Evolutionary conservation across 768 basidiomycete species (phyloP).

Genomic region (Trametes meyenii): DNA sequence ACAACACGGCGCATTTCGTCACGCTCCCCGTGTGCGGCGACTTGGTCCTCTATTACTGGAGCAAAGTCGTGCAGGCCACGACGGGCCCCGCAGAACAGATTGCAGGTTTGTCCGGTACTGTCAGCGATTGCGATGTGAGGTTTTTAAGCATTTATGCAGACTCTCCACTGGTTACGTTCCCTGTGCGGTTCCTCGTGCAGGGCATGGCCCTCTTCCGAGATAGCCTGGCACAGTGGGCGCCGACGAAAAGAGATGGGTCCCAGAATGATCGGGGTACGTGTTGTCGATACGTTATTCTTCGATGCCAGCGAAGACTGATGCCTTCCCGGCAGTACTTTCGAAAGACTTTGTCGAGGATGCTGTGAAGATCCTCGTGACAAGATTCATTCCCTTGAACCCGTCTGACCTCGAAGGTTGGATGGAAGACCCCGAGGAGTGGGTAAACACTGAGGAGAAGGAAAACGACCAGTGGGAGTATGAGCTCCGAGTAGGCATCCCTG

Average conservation of each 20-base stretch:
- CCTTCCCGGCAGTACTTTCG: constrained; percentile 51
- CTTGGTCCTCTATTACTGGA: constrained; percentile 81
- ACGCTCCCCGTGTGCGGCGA: constrained; percentile 63
- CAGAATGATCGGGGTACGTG: constrained; percentile 52
- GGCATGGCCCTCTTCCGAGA: constrained; percentile 88
- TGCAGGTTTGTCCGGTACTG: constrained; percentile 46
- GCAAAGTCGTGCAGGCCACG: constrained; percentile 74
- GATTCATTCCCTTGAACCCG: constrained; percentile 83
- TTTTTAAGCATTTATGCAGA: constrained; percentile 45
- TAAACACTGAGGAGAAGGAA: constrained; percentile 86
- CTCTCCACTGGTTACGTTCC: constrained; percentile 63
- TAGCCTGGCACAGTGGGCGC: constrained; percentile 76
- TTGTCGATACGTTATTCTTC: neutral
- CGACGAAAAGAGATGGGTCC: constrained; percentile 59
- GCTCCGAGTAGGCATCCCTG: constrained; percentile 64
- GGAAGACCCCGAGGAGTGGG: constrained; percentile 93
- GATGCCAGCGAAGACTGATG: constrained; percentile 16
- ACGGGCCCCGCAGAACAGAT: constrained; percentile 53
- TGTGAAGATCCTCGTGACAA: constrained; percentile 74
- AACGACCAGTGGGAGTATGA: constrained; percentile 94
- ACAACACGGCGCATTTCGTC: constrained; percentile 60
- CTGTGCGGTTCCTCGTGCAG: constrained; percentile 80
- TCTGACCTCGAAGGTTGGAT: constrained; percentile 84
- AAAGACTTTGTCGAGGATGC: constrained; percentile 74
- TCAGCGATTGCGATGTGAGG: neutral